A percentile compares a stretch with the other conserved stretches of the same genome.
Conservation (phyloP, 1,284 basidiomycete genomes). For the Irpex sp. region DNA sequence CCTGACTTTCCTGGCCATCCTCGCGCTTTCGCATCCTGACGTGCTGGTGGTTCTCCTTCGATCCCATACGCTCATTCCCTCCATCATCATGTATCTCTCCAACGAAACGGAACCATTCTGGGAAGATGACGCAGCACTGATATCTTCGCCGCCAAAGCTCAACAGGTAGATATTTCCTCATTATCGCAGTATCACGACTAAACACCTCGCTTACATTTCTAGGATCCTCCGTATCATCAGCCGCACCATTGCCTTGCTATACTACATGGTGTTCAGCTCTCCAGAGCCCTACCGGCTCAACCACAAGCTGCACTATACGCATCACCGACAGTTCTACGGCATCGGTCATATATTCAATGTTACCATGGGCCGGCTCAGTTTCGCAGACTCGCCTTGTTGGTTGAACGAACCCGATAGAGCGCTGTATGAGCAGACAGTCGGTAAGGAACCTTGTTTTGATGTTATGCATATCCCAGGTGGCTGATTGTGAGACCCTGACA, state of each 20-base stretch:
- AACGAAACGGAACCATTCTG: constrained; percentile 54
- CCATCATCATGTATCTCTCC: constrained; percentile 52
- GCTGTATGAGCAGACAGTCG: constrained; percentile 47
- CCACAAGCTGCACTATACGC: constrained; percentile 49
- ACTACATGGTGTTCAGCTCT: constrained; percentile 52
- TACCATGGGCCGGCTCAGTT: constrained; percentile 72
- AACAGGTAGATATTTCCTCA: constrained; percentile 31
- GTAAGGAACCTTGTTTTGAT: constrained; percentile 30
- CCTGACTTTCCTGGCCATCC: constrained; percentile 51
- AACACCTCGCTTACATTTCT: background rate
- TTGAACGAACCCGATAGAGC: constrained; percentile 40
- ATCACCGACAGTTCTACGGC: constrained; percentile 55
- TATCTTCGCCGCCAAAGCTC: constrained; percentile 34
- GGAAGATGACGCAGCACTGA: constrained; percentile 56
- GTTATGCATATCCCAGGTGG: background rate
- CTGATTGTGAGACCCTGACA: background rate
- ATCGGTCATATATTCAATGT: constrained; percentile 76
- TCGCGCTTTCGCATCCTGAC: constrained; percentile 52
- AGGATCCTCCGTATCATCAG: constrained; percentile 50
- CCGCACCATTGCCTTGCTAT: constrained; percentile 53
- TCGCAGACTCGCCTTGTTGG: constrained; percentile 65
- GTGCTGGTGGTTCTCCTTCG: constrained; percentile 45
- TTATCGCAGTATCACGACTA: background rate
- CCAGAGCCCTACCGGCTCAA: constrained; percentile 45
- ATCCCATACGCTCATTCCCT: constrained; percentile 56